phyloP scores from a whole-genome alignment of 257 asterid genomes.

The Buddleja alternifolia region DNA sequence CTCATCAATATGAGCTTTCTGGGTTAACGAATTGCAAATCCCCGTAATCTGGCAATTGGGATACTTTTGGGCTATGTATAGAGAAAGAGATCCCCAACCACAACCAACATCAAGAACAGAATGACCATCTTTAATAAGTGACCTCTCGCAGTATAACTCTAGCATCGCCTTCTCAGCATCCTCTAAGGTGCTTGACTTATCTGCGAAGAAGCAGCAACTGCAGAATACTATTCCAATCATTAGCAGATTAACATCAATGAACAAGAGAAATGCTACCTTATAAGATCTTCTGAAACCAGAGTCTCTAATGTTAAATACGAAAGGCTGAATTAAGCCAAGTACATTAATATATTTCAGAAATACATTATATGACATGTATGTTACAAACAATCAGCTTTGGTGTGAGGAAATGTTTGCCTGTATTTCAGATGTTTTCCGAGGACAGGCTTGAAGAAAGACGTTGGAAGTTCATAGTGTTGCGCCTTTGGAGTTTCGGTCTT shows the following conservation, averaged over 20 bases:
- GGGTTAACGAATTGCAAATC: slow-evolving; percentile 87
- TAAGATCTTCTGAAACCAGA: neutral
- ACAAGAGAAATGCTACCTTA: neutral
- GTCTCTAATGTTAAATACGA: too few relatives aligned
- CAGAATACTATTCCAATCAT: slow-evolving; percentile 23
- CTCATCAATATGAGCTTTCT: slow-evolving; percentile 72
- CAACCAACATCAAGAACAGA: slow-evolving; percentile 97
- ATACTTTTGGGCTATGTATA: slow-evolving; percentile 73
- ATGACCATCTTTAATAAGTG: slow-evolving; percentile 77
- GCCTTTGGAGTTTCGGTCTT: slow-evolving; percentile 75
- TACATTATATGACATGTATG: neutral
- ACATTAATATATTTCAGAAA: neutral
- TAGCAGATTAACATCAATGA: neutral
- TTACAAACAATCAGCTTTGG: neutral
- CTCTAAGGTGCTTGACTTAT: slow-evolving; percentile 71
- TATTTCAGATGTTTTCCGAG: slow-evolving; percentile 91
- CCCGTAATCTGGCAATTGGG: slow-evolving; percentile 74
- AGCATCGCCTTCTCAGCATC: slow-evolving; percentile 93
- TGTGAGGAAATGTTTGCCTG: slow-evolving; percentile 45
- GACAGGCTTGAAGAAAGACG: slow-evolving; percentile 87
- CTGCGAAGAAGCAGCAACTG: slow-evolving; percentile 78
- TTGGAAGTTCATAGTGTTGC: slow-evolving; percentile 90
- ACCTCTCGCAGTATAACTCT: slow-evolving; percentile 81
- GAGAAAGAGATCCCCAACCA: slow-evolving; percentile 92
- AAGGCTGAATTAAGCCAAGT: too few relatives aligned